A percentile compares a stretch with the other conserved stretches of the same genome.
Evolutionary conservation across 169 alveolate species (phyloP).

Genomic region (Cryptosporidium ryanae): DNA sequence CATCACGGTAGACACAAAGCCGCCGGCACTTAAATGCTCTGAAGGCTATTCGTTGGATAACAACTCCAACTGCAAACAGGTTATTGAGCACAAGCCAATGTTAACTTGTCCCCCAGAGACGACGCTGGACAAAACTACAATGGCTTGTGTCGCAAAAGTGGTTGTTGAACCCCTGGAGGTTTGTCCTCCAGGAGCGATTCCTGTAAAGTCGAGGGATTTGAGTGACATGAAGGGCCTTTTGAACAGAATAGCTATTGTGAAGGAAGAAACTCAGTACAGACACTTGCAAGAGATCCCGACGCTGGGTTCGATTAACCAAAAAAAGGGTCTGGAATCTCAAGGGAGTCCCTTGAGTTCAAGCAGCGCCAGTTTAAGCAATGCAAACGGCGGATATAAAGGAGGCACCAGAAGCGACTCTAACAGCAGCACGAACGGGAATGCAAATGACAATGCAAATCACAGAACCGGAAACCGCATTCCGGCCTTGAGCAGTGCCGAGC

Average conservation of each 20-base stretch:
- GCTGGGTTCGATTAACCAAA: constrained; percentile 11
- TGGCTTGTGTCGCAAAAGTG: constrained; percentile 61
- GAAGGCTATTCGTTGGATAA: constrained; percentile 68
- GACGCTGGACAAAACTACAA: constrained; percentile 47
- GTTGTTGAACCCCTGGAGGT: constrained; percentile 71
- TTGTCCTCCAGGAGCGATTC: constrained; percentile 73
- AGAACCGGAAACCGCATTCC: too few relatives aligned
- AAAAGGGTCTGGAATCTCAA: background rate
- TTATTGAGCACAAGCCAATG: constrained; percentile 57
- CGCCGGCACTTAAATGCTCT: constrained; percentile 31
- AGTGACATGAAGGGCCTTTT: constrained; percentile 37
- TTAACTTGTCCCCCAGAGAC: constrained; percentile 67
- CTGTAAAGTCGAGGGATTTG: constrained; percentile 53
- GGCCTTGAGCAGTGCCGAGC: background rate
- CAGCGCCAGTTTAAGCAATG: background rate
- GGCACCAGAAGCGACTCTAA: background rate
- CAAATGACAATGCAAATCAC: background rate
- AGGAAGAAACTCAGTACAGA: background rate
- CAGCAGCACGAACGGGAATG: background rate
- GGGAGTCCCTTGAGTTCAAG: background rate
- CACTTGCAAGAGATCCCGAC: constrained; percentile 56
- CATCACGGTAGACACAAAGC: constrained; percentile 26
- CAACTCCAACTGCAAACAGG: constrained; percentile 59
- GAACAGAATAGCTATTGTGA: constrained; percentile 11
- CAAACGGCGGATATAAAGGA: background rate